These are phyloP conservation scores for Pyrenophora tritici-repentis DNA, from an alignment of 2,329 filamentous ascomycete genomes.

Conservation along the genomic window DNA sequence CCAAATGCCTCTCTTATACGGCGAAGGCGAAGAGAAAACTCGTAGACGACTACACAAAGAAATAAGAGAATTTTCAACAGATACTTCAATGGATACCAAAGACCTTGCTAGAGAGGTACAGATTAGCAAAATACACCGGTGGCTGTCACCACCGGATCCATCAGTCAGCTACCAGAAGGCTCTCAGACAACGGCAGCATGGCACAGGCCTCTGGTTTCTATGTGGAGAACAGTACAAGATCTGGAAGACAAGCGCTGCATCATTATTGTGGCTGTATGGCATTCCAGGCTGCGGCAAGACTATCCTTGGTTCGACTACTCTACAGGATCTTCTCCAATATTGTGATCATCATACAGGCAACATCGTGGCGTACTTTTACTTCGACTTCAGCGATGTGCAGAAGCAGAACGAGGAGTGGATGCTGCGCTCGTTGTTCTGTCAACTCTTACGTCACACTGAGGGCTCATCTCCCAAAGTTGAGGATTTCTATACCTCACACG, in stretches of 20 bases:
- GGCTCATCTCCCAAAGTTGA: too few species aligned
- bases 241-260: slow-evolving; percentile 40
- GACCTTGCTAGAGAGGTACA: too few species aligned
- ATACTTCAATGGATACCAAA: too few species aligned
- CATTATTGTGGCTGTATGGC: slow-evolving; percentile 48
- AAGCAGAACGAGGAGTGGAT: slow-evolving; percentile 46
- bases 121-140: slow-evolving; percentile 15
- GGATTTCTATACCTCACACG: too few species aligned
- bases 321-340: slow-evolving; percentile 35
- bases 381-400: slow-evolving; percentile 45
- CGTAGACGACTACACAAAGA: too few species aligned
- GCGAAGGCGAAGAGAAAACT: slow-evolving; percentile 21
- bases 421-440: slow-evolving; percentile 47
- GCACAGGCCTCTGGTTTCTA: slow-evolving; percentile 47
- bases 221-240: slow-evolving; percentile 25
- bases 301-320: slow-evolving; percentile 46
- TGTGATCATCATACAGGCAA: slow-evolving; percentile 9
- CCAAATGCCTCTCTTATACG: slow-evolving; percentile 36
- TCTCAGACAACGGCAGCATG: slow-evolving; percentile 32
- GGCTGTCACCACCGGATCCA: slow-evolving; percentile 46
- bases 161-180: slow-evolving; percentile 45
- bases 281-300: slow-evolving; percentile 53
- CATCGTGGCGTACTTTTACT: slow-evolving; percentile 35
- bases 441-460: slow-evolving; percentile 43
- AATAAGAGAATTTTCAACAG: too few species aligned